Percentiles rank a stretch among this genome's conserved stretches.
These are phyloP conservation scores for Rhizopogon sp. DNA, from an alignment of 768 basidiomycete genomes.

Conservation along the genomic window DNA sequence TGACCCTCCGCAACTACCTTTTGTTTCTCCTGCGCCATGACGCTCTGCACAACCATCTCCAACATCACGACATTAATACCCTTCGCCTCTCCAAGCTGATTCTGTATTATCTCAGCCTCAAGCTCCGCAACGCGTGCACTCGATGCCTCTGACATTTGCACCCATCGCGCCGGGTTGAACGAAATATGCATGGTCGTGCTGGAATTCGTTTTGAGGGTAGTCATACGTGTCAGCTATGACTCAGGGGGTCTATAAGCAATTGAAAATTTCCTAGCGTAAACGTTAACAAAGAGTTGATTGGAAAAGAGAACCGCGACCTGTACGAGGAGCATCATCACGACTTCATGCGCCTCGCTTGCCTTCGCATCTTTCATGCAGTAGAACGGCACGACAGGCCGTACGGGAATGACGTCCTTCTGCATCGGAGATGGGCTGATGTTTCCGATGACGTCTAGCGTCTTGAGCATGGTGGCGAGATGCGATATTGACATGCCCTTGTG, in stretches of 20 bases:
- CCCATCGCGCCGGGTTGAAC: conserved; percentile 35
- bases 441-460: no score
- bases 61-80: conserved; percentile 91
- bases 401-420: no score
- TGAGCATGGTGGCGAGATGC: no score
- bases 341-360: no score
- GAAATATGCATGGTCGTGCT: conserved; percentile 64
- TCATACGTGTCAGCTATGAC: conserved; percentile 16
- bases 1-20: conserved; percentile 5
- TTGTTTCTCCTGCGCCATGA: conserved; percentile 36
- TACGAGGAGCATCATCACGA: no score
- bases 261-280: neutral
- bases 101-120: conserved; percentile 48
- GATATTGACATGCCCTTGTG: no score
- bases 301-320: no score
- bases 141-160: conserved; percentile 13
- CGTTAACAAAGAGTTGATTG: conserved; percentile 19
- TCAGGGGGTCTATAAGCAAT: conserved; percentile 10
- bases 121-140: conserved; percentile 57
- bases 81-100: conserved; percentile 74
- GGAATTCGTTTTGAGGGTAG: conserved; percentile 52
- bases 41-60: conserved; percentile 72
- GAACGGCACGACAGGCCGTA: no score
- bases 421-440: no score
- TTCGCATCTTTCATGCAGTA: no score